These are phyloP conservation scores for Heimioporus retisporus DNA, from an alignment of 1,284 basidiomycete species.

Conservation along the genomic window DNA sequence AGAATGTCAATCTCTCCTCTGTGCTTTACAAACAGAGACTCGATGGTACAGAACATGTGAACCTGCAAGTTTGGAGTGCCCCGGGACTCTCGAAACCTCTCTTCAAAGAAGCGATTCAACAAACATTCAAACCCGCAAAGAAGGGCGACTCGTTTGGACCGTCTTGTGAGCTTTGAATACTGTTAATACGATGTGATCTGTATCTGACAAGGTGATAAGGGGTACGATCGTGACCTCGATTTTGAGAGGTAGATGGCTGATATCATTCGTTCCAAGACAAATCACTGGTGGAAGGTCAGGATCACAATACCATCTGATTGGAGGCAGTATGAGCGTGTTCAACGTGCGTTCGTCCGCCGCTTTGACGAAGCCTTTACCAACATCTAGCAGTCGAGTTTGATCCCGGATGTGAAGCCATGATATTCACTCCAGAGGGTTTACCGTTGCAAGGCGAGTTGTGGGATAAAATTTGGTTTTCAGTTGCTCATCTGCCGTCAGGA, in stretches of 20 bases:
- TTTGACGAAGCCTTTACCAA: slow-evolving; percentile 5
- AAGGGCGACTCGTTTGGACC: slow-evolving; percentile 91
- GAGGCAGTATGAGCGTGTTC: slow-evolving; percentile 88
- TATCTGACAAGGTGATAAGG: slow-evolving; percentile 32
- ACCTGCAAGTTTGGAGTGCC: slow-evolving; percentile 90
- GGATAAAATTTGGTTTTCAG: not conserved
- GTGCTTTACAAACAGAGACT: slow-evolving; percentile 80
- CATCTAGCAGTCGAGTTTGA: slow-evolving; percentile 88
- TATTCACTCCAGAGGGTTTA: slow-evolving; percentile 85
- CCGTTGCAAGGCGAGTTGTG: slow-evolving; percentile 74
- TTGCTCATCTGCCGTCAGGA: slow-evolving; percentile 51
- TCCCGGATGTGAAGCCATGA: slow-evolving; percentile 94
- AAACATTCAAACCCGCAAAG: slow-evolving; percentile 82
- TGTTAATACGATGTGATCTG: not conserved
- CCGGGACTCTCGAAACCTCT: slow-evolving; percentile 85
- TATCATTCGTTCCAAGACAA: slow-evolving; percentile 65
- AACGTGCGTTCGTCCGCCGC: slow-evolving; percentile 62
- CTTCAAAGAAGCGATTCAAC: slow-evolving; percentile 87
- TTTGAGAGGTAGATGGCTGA: slow-evolving; percentile 13
- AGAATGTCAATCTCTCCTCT: slow-evolving; percentile 82
- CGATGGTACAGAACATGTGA: slow-evolving; percentile 75
- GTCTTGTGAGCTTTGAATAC: slow-evolving; percentile 72
- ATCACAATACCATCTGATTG: slow-evolving; percentile 83
- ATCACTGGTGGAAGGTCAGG: slow-evolving; percentile 95
- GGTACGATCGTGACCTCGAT: slow-evolving; percentile 28